Percentiles rank a stretch among this genome's conserved stretches.
Evolutionary conservation across 2,329 filamentous ascomycete species (phyloP).

Genomic region (Xylariaceae sp.): DNA sequence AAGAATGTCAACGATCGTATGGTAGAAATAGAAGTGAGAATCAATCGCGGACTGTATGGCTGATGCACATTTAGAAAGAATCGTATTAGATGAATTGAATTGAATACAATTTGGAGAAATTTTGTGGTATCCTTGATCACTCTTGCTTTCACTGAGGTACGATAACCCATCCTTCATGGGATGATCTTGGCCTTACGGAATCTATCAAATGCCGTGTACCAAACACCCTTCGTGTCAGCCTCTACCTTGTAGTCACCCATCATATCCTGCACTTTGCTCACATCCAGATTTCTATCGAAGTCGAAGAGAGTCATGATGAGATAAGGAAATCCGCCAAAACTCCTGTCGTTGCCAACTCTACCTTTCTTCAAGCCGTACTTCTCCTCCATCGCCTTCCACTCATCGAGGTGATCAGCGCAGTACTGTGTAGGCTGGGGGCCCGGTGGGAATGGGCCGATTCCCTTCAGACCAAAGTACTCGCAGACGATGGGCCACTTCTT

Average conservation of each 20-base stretch:
- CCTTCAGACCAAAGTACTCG: conserved; percentile 45
- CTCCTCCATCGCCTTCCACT: conserved; percentile 33
- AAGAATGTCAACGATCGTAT: too few relatives aligned
- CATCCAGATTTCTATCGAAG: conserved; percentile 35
- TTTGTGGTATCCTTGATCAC: too few relatives aligned
- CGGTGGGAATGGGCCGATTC: conserved; percentile 13
- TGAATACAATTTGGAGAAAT: too few relatives aligned
- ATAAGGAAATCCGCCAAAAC: conserved; percentile 29
- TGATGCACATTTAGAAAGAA: too few relatives aligned
- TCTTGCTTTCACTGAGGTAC: too few relatives aligned
- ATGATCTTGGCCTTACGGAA: conserved; percentile 7
- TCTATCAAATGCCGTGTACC: conserved; percentile 1
- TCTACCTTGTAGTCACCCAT: neutral
- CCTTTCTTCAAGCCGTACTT: conserved; percentile 33
- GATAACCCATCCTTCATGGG: neutral
- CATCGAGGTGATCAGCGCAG: neutral
- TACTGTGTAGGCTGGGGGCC: neutral
- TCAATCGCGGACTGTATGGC: too few relatives aligned
- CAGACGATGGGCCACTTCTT: conserved; percentile 45
- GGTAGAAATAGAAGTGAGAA: too few relatives aligned
- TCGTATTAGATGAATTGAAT: too few relatives aligned
- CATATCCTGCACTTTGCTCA: conserved; percentile 28
- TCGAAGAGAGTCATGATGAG: conserved; percentile 36
- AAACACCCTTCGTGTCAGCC: conserved; percentile 1
- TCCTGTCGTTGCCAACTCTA: conserved; percentile 32